Conservation (phyloP, 2,329 filamentous ascomycete genomes). For the Ascochyta clinopodiicola region DNA sequence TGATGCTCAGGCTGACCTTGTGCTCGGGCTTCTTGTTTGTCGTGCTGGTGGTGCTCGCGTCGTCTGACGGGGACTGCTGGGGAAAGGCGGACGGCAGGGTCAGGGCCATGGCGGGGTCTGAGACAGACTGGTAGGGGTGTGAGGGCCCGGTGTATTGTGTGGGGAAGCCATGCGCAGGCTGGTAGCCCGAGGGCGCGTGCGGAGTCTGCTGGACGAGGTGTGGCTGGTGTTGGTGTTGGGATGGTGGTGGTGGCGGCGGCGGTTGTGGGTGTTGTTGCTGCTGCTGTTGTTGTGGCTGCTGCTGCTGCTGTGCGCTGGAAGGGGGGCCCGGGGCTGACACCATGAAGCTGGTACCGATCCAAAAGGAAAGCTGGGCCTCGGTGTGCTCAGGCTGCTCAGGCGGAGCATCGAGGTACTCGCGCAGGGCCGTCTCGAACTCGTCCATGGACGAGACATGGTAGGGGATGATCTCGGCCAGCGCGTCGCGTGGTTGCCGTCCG, state of each 20-base stretch:
- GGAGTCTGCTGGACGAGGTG: constrained; percentile 21
- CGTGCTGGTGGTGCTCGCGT: neutral
- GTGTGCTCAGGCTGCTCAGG: constrained; percentile 47
- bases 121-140: constrained; percentile 30
- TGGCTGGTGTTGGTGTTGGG: neutral
- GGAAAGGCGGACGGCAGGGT: constrained; percentile 28
- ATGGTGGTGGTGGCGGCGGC: neutral
- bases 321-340: constrained; percentile 27
- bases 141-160: constrained; percentile 1
- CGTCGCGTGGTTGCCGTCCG: constrained; percentile 48
- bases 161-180: constrained; percentile 29
- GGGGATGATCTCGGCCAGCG: constrained; percentile 40
- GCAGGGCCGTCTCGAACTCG: constrained; percentile 47
- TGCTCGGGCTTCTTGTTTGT: constrained; percentile 23
- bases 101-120: constrained; percentile 37
- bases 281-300: neutral
- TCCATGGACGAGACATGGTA: constrained; percentile 42
- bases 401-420: constrained; percentile 43
- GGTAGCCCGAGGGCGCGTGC: constrained; percentile 38
- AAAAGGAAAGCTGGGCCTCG: constrained; percentile 48
- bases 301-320: constrained; percentile 4
- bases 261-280: constrained; percentile 17
- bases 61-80: neutral
- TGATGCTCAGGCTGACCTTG: constrained; percentile 43
- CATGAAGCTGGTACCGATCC: constrained; percentile 46